Evolutionary conservation across 1,139 yeast genomes (phyloP), one percentile per base, ranked within the genome.

Genomic region (Hansenula lynferdii): DNA sequence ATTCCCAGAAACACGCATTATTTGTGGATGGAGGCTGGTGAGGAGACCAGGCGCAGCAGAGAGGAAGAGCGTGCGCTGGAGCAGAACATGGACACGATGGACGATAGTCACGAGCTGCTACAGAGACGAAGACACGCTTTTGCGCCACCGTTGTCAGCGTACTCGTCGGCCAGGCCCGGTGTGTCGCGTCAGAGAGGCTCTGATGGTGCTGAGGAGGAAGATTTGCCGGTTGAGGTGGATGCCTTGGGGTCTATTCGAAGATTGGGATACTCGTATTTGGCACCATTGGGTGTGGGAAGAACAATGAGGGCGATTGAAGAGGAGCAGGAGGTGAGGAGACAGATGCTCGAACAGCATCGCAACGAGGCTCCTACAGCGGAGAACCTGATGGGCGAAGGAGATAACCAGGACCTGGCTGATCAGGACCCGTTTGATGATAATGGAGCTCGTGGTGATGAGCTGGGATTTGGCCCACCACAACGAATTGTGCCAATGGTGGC

Each of bases 131-230:
- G 50, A 56, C 21, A 54, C 40, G 47, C 44, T 57, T 67, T 61
- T 49, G 78, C 78, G 0, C 80, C 80, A 1, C 77, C 80, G 6
- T 56, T 76, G 24, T 67, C 72, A 38, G 74, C 79, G 1, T 76
- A 74, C 48, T 68, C 77, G 0, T 69, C 78, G 1, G 75, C 70
- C 18, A 57, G 60, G 35, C 75, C 78, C 2, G 81, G 81, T 0
- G 71, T 77, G 1, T 9, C 8, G 11, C 8, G 15, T 12, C 9
- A 20, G 3, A 12, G 17, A 17, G n/a, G 28, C 15, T 14, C 15
- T 10, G n/a, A 5, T 16, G 10, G 15, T 6, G 3, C 16, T 6
- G 18, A 11, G 15, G 8, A 6, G 21, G 23, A 57, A 53, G 32
- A 38, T 26, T 33, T 31, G 29, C 39, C 42, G 17, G 38, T 32